These are phyloP conservation scores for Heterobasidion parviporum DNA, from an alignment of 1,284 basidiomycete genomes.

Conservation along the genomic window DNA sequence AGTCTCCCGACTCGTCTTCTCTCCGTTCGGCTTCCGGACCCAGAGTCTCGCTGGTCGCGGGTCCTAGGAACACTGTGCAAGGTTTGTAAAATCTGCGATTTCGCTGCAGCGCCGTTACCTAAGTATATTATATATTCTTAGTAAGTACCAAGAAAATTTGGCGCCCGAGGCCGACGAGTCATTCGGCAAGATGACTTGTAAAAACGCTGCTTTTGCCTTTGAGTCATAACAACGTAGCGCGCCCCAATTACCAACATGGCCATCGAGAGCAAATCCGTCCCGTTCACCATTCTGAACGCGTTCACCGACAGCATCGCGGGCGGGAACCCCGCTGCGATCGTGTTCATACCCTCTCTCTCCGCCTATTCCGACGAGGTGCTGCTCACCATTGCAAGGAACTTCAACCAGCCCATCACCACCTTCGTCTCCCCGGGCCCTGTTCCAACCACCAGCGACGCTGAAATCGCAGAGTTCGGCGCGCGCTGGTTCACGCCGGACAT, in stretches of 20 bases:
- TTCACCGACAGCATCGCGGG: slow-evolving; percentile 34
- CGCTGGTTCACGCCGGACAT: slow-evolving; percentile 29
- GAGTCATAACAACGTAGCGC: too few relatives aligned
- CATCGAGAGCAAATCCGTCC: background rate
- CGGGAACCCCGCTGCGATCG: slow-evolving; percentile 47
- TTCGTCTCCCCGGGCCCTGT: slow-evolving; percentile 25
- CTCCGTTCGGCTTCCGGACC: too few relatives aligned
- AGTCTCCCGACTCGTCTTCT: too few relatives aligned
- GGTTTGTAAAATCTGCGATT: too few relatives aligned
- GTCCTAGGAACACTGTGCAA: too few relatives aligned
- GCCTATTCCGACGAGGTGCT: slow-evolving; percentile 19
- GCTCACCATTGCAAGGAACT: slow-evolving; percentile 29
- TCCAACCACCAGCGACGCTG: background rate
- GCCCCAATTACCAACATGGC: background rate
- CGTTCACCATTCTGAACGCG: slow-evolving; percentile 35
- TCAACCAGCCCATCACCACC: slow-evolving; percentile 39
- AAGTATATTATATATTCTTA: too few relatives aligned
- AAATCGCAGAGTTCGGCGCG: slow-evolving; percentile 21
- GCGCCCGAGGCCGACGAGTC: too few relatives aligned
- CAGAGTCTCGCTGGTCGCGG: too few relatives aligned
- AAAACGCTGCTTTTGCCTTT: too few relatives aligned
- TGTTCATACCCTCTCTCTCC: slow-evolving; percentile 24
- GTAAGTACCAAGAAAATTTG: too few relatives aligned
- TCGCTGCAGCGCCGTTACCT: too few relatives aligned
- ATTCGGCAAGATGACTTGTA: too few relatives aligned